Conservation (phyloP, 371 early-diverging fungal species). For the Mortierella sp. region DNA sequence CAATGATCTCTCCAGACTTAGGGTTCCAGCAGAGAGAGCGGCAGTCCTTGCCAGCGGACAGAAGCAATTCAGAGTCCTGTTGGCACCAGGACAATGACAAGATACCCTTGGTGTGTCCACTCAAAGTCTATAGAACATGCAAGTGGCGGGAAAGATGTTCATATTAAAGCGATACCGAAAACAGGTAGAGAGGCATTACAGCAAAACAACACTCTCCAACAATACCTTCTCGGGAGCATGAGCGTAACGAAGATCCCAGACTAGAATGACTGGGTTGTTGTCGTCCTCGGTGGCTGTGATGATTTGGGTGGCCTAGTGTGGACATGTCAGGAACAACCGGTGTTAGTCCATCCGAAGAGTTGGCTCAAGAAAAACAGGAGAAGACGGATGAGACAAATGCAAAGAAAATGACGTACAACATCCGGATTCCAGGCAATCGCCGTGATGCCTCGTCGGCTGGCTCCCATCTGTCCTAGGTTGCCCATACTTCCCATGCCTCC, state of each 20-base stretch:
- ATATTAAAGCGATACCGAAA: no score
- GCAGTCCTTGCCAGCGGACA: constrained; percentile 94
- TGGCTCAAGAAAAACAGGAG: background rate
- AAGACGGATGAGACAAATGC: background rate
- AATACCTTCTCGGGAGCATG: constrained; percentile 88
- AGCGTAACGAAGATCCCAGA: constrained; percentile 96
- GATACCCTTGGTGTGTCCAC: constrained; percentile 89
- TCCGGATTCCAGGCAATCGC: constrained; percentile 96
- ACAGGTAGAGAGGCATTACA: no score
- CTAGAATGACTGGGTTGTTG: constrained; percentile 81
- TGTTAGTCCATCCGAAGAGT: no score
- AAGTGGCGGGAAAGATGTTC: no score
- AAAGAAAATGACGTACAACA: constrained; percentile 66
- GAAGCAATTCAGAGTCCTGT: constrained; percentile 88
- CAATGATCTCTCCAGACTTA: constrained; percentile 72
- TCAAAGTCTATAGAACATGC: constrained; percentile 30
- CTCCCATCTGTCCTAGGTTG: constrained; percentile 58
- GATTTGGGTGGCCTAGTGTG: constrained; percentile 86
- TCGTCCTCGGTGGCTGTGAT: constrained; percentile 94
- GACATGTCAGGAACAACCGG: constrained; percentile 2
- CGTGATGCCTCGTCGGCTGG: constrained; percentile 78
- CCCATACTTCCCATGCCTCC: constrained; percentile 58
- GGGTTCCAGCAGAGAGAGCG: constrained; percentile 95
- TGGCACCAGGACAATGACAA: constrained; percentile 93
- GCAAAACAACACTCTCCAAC: no score